Evolutionary conservation across 75 land plant genomes (phyloP), one percentile per base, ranked within the genome.

Genomic region (Isoetes taiwanensis): DNA sequence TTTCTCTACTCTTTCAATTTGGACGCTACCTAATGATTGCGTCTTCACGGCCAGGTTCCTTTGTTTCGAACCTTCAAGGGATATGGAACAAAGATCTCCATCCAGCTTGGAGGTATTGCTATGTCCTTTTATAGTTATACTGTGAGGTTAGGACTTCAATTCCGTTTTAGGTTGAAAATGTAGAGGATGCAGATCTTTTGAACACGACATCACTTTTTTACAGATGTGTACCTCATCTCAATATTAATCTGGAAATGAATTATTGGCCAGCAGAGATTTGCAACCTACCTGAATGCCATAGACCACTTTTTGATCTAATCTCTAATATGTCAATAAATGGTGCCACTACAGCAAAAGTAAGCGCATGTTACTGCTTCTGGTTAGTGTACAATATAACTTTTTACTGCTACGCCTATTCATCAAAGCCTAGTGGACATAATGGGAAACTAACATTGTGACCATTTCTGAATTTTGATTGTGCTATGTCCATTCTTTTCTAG

Each of bases 181-280:
- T 10, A 37, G 39, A 37, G 14, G 9, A 10, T 37, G 9, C 39
- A 37, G 39, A 10, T 14, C 14, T 37, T 10, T 37, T 37, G 39
- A 37, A 37, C 39, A 10, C 12, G 14, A 14, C 12, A 9, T 14
- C 39, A 37, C 39, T 23, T 17, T 53, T 69, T 28, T 84, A 66
- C 84, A 86, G 93, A 60, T 66, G 81, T 52, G 76, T 84, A 53
- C 97, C 78, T 30, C 94, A 88, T 54, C 71, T 86, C 61, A 90
- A 90, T 60, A 86, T 90, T 56, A 90, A 90, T 54, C 77, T 86
- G 42, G 86, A 86, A 62, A 90, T 90, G 97, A 90, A 90, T 58
- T 90, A 90, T 61, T 90, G 97, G 97, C 97, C 78, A 29, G 77
- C 84, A 12, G 83, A 80, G 58, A 61, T 84, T 28, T 90, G 97